Conservation (phyloP, 2,329 filamentous ascomycete genomes). For the Hymenotorrendiella dingleyae region DNA sequence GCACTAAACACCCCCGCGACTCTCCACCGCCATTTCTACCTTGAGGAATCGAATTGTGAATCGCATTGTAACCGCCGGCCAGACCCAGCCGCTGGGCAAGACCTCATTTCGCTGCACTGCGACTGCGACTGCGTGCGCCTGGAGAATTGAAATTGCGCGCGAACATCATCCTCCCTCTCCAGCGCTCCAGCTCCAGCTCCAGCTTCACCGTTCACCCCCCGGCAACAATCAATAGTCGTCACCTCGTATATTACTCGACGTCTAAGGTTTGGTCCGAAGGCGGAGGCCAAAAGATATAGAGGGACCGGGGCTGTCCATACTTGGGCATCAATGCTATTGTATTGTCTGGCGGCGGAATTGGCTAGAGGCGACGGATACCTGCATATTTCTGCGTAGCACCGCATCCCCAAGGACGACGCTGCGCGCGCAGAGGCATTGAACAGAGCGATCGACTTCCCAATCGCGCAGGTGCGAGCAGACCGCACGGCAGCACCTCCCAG, state of each 20-base stretch:
- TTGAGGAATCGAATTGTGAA: too few relatives aligned
- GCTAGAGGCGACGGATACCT: conserved; percentile 23
- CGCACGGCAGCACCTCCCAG: background rate
- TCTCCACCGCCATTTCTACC: too few relatives aligned
- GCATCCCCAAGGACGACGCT: conserved; percentile 11
- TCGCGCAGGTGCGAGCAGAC: conserved; percentile 10
- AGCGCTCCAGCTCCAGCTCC: background rate
- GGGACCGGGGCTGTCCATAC: conserved; percentile 11
- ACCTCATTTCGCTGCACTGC: conserved; percentile 8
- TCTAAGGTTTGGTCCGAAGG: background rate
- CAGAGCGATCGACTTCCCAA: conserved; percentile 11
- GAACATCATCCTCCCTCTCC: background rate
- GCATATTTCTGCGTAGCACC: conserved; percentile 23
- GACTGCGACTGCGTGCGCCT: too few relatives aligned
- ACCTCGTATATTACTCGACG: background rate
- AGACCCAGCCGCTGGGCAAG: conserved; percentile 11
- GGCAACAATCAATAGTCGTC: conserved; percentile 2
- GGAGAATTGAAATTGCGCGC: too few relatives aligned
- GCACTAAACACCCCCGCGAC: conserved; percentile 18
- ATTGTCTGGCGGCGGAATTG: conserved; percentile 12
- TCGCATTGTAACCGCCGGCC: background rate
- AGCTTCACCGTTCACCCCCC: background rate
- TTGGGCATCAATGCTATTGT: conserved; percentile 29
- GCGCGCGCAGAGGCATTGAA: conserved; percentile 8
- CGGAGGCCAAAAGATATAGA: conserved; percentile 1